A percentile compares a stretch with the other conserved stretches of the same genome.
These are phyloP conservation scores for Neofusicoccum parvum DNA, from an alignment of 2,329 filamentous ascomycete genomes.

Conservation along the genomic window DNA sequence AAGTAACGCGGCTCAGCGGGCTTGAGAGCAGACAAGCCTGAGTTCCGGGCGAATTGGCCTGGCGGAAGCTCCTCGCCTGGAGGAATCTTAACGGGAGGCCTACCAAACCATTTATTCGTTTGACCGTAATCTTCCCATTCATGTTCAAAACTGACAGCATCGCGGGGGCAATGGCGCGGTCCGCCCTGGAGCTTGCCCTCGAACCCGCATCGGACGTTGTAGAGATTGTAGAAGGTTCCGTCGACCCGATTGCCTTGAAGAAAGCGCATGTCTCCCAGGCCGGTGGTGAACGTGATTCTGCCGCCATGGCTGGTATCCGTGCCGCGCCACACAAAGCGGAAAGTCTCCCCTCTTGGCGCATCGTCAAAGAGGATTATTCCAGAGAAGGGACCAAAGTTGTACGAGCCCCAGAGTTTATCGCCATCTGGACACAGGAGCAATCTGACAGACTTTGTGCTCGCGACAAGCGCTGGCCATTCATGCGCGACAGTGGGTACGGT, in stretches of 20 bases:
- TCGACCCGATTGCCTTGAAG: background rate
- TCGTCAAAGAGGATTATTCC: background rate
- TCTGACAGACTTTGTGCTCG: background rate
- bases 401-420: background rate
- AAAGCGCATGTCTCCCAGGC: background rate
- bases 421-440: background rate
- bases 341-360: background rate
- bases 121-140: background rate
- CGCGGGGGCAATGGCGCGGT: background rate
- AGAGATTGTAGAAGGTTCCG: constrained; percentile 9
- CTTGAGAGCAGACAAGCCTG: background rate
- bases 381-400: background rate
- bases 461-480: background rate
- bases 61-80: background rate
- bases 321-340: background rate
- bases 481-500: background rate
- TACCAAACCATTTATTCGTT: background rate
- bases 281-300: background rate
- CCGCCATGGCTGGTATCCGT: background rate
- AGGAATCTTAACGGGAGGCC: background rate
- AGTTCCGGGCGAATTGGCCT: background rate
- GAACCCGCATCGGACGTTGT: background rate
- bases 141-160: background rate
- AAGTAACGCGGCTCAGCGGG: background rate
- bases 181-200: background rate